A percentile compares a stretch with the other conserved stretches of the same genome.
Conservation (phyloP, 208 protist genomes). For the Herpetomonas samuelpessoai region DNA sequence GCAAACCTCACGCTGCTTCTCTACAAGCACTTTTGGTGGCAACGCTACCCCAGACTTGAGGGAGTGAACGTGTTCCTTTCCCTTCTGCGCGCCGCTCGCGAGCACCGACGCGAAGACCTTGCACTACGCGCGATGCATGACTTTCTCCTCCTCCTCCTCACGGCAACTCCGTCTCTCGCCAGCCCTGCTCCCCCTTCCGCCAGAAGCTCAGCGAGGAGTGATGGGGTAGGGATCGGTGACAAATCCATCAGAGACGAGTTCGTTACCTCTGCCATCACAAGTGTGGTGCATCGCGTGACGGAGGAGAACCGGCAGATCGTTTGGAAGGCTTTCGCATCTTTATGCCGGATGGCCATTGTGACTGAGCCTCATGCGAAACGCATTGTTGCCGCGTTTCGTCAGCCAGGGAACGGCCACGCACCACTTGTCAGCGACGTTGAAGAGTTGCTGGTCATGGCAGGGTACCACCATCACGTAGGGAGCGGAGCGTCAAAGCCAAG, state of each 20-base stretch:
- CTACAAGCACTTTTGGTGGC: constrained; percentile 51
- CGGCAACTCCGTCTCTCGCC: neutral
- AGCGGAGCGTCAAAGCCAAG: too few species aligned
- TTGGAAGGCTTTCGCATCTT: constrained; percentile 42
- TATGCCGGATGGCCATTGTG: constrained; percentile 38
- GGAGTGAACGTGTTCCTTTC: constrained; percentile 71
- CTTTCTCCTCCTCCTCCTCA: constrained; percentile 34
- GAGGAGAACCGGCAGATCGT: constrained; percentile 31
- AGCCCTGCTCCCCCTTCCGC: neutral
- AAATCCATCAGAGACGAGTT: too few species aligned
- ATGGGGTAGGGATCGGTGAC: too few species aligned
- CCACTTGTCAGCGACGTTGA: constrained; percentile 62
- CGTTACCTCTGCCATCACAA: too few species aligned
- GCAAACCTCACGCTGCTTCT: constrained; percentile 21
- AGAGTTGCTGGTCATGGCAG: constrained; percentile 52
- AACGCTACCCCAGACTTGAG: constrained; percentile 46
- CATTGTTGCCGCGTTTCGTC: constrained; percentile 29
- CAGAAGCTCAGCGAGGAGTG: too few species aligned
- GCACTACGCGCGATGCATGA: constrained; percentile 47
- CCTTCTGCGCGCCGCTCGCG: constrained; percentile 45
- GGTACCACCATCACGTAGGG: too few species aligned
- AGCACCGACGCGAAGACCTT: constrained; percentile 21
- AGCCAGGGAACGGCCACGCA: constrained; percentile 18
- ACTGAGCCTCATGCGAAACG: constrained; percentile 17
- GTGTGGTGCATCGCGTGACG: constrained; percentile 40